These are phyloP conservation scores for Talaromyces sp. DNA, from an alignment of 2,329 filamentous ascomycete genomes.

Conservation along the genomic window DNA sequence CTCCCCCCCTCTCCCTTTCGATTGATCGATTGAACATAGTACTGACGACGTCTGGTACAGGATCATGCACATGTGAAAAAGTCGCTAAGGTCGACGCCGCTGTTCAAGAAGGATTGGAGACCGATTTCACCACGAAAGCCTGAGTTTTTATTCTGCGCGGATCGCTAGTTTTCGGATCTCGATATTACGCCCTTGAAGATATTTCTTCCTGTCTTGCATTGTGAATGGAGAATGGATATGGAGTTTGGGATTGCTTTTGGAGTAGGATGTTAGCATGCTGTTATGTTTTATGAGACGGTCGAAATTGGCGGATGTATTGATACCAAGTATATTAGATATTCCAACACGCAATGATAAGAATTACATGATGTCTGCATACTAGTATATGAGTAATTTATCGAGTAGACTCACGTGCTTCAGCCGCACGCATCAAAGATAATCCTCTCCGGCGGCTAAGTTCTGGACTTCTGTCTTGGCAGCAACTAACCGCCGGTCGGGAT, in stretches of 20 bases:
- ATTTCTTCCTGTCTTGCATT: slow-evolving; percentile 1
- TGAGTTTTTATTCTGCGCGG: background rate
- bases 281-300: background rate
- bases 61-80: slow-evolving; percentile 80
- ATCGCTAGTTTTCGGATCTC: background rate
- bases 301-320: no score
- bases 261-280: background rate
- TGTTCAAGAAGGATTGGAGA: slow-evolving; percentile 56
- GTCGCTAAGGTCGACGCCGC: slow-evolving; percentile 56
- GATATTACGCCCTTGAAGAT: background rate
- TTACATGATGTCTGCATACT: background rate
- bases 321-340: background rate
- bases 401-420: slow-evolving; percentile 9
- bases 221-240: background rate
- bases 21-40: background rate
- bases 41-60: slow-evolving; percentile 34
- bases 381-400: background rate
- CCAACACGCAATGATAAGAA: background rate
- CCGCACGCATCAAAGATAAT: slow-evolving; percentile 9
- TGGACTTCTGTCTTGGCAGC: background rate
- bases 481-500: background rate
- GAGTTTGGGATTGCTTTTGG: background rate
- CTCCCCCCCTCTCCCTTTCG: background rate
- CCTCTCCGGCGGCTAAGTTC: background rate
- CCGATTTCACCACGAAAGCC: slow-evolving; percentile 63